A percentile compares a stretch with the other conserved stretches of the same genome.
Conservation (phyloP, 179 eudicot genomes). For the Patellifolia procumbens region DNA sequence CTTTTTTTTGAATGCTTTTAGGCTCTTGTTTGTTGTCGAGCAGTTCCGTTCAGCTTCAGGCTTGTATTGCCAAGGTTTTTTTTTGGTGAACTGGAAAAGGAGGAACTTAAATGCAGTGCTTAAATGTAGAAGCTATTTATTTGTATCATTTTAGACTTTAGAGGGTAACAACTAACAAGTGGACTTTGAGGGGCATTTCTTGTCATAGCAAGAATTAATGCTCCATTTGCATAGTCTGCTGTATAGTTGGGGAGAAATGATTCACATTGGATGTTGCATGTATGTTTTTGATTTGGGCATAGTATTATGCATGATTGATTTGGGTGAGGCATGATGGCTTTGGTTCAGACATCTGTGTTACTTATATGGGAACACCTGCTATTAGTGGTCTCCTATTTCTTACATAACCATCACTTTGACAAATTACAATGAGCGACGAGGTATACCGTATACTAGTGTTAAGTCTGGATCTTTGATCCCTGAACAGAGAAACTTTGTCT, state of each 20-base stretch:
- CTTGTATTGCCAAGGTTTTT: background rate
- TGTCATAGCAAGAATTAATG: background rate
- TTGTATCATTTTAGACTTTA: background rate
- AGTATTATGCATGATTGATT: background rate
- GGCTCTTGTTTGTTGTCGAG: background rate
- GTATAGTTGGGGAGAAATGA: background rate
- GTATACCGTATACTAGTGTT: background rate
- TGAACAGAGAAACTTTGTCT: background rate
- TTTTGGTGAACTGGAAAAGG: background rate
- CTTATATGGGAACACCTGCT: no score
- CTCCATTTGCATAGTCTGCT: background rate
- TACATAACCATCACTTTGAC: no score
- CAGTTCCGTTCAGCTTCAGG: background rate
- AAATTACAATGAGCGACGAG: background rate
- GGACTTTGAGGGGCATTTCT: background rate
- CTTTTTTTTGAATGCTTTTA: background rate
- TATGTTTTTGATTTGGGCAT: background rate
- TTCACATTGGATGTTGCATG: background rate
- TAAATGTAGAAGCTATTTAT: background rate
- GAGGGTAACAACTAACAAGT: background rate
- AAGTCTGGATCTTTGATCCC: background rate
- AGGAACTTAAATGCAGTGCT: background rate
- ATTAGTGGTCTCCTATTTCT: no score
- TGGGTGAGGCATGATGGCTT: background rate
- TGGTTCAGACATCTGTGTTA: background rate